Evolutionary conservation across 345 rosid species (phyloP).

Genomic region (Ricinus communis): DNA sequence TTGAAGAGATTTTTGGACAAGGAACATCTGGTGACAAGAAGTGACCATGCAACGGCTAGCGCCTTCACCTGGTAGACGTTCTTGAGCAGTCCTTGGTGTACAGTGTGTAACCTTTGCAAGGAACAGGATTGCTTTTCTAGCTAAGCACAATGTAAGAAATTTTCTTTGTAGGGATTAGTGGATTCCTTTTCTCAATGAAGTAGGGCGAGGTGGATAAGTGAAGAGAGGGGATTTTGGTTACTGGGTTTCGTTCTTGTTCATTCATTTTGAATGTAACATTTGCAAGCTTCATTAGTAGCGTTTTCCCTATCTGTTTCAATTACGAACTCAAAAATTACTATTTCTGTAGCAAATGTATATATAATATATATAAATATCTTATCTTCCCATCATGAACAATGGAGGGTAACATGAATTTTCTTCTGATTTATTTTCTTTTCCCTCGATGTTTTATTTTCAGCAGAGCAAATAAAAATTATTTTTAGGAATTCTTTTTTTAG

Average conservation of each 20-base stretch:
- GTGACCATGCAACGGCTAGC: slow-evolving; percentile 24
- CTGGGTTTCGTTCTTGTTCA: background rate
- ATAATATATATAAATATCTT: too few species aligned
- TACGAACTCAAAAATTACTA: too few species aligned
- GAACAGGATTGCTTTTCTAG: background rate
- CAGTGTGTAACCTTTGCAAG: background rate
- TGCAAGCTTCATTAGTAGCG: background rate
- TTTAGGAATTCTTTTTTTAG: too few species aligned
- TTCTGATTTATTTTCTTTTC: too few species aligned
- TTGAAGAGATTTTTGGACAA: slow-evolving; percentile 62
- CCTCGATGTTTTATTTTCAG: too few species aligned
- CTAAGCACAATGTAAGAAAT: slow-evolving; percentile 8
- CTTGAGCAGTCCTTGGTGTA: background rate
- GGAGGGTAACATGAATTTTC: too few species aligned
- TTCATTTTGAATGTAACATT: background rate
- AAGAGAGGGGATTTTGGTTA: background rate
- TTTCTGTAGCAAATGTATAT: too few species aligned
- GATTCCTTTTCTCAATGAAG: background rate
- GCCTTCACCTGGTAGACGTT: background rate
- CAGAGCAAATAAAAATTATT: too few species aligned
- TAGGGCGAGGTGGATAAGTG: background rate
- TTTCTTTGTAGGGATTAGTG: slow-evolving; percentile 8
- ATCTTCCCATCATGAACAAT: too few species aligned
- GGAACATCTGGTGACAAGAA: slow-evolving; percentile 40
- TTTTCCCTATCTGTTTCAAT: too few species aligned